Evolutionary conservation across 345 rosid genomes (phyloP).

Genomic region (Pugionium cornutum): DNA sequence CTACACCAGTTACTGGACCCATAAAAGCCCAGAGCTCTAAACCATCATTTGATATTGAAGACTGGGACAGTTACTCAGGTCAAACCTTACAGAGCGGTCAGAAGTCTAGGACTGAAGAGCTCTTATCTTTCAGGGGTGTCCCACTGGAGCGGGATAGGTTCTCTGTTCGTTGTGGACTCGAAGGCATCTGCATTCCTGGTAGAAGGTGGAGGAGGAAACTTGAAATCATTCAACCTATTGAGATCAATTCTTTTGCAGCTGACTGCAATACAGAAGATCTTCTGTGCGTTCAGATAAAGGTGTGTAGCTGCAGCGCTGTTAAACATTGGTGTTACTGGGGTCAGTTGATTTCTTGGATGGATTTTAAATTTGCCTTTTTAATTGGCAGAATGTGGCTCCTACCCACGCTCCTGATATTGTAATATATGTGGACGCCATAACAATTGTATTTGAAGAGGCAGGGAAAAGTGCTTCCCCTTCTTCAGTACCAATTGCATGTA

Average conservation of each 20-base stretch:
- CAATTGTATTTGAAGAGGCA: conserved; percentile 85
- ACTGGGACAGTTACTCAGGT: conserved; percentile 66
- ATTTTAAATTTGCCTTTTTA: conserved; percentile 17
- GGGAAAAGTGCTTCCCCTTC: conserved; percentile 66
- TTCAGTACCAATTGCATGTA: conserved; percentile 90
- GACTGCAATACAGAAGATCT: conserved; percentile 94
- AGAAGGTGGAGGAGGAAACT: conserved; percentile 94
- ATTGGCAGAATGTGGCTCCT: conserved; percentile 86
- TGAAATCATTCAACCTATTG: conserved; percentile 86
- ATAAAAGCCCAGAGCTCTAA: conserved; percentile 69
- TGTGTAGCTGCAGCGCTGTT: conserved; percentile 35
- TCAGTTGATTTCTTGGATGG: conserved; percentile 12
- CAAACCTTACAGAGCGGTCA: conserved; percentile 50
- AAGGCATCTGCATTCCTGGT: conserved; percentile 90
- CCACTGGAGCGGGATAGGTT: conserved; percentile 82
- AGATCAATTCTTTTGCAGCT: conserved; percentile 76
- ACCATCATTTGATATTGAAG: conserved; percentile 73
- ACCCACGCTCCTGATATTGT: conserved; percentile 66
- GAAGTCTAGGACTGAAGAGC: conserved; percentile 57
- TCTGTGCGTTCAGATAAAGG: conserved; percentile 96
- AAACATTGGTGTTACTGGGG: conserved; percentile 13
- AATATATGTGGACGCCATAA: conserved; percentile 81
- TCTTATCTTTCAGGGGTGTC: conserved; percentile 85
- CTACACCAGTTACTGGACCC: conserved; percentile 56
- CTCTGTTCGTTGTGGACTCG: conserved; percentile 92